phyloP scores from a whole-genome alignment of 208 protist species.

The Acanthamoeba healyi region DNA sequence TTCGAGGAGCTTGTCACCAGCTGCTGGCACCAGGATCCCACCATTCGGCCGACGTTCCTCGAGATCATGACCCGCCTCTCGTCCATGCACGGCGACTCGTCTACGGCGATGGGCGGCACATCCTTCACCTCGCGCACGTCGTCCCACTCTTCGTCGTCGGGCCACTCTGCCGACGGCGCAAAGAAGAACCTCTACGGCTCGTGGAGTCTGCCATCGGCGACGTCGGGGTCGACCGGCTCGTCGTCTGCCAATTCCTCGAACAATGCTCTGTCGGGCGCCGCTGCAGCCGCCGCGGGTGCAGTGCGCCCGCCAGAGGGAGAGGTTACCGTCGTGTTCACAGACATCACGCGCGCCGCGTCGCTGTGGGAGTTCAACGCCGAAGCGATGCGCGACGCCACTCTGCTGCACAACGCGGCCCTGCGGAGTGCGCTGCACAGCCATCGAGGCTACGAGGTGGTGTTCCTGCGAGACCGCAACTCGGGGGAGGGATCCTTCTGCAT shows the following conservation, averaged over 20 bases:
- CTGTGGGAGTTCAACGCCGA: constrained; percentile 40
- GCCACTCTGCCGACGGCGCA: neutral
- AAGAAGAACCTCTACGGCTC: neutral
- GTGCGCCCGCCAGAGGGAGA: neutral
- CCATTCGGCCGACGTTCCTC: neutral
- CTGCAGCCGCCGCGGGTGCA: neutral
- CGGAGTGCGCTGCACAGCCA: neutral
- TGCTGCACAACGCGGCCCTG: neutral
- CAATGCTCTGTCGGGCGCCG: neutral
- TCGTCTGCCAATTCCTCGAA: neutral
- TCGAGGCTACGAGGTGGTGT: constrained; percentile 41
- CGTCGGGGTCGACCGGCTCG: neutral
- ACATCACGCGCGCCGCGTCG: constrained; percentile 37
- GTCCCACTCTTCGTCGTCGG: neutral
- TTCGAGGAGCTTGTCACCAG: neutral
- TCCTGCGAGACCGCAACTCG: neutral
- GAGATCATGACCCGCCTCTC: constrained; percentile 21
- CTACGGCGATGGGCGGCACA: neutral
- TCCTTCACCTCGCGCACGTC: neutral
- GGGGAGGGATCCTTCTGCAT: constrained; percentile 69
- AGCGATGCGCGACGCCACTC: constrained; percentile 35
- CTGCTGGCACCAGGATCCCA: constrained; percentile 10
- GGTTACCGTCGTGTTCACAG: constrained; percentile 24
- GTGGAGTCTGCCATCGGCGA: neutral
- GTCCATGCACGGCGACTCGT: neutral